Base-by-base conservation (phyloP, 441 rosid genomes). In the Euphorbia celastroides region DNA sequence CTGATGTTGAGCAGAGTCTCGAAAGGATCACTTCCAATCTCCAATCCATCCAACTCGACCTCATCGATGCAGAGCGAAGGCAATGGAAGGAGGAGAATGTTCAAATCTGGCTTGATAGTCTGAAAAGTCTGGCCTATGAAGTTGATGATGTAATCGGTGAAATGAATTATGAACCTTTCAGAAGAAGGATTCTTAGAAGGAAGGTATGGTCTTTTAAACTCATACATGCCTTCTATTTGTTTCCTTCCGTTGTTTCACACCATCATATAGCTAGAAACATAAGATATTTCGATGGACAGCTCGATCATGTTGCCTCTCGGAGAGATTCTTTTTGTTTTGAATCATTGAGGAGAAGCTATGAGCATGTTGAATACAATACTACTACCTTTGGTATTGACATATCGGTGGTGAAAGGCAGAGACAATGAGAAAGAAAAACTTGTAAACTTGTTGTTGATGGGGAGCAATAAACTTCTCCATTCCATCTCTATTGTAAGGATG, bases 21-120 rank as follows among this genome's bases (percentile, higher is more conserved):
- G 41, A 41, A 12, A 5, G 17, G 54, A 19, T 48, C 20, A 17
- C 20, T 14, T 3, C 1, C 7, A 48, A 13, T 48, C 54, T 48
- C 5, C 20, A 14, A 8, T 17, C 54, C 20, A 48, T 48, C 20
- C 2, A 48, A 17, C 20, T 9, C 19, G 54, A 16, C 20, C 19
- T 48, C 22, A 16, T 48, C 19, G 54, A 48, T 48, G 54, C 54
- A 62, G 68, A 1, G 61, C 31, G 50, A 70, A 81, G 84, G 86
- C 82, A 82, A 48, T 2, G 2, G 20, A 16, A n/a, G 54, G 54
- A 58, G 42, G 44, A 2, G 32, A 32, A 5, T 31, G 62, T 58
- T 11, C 17, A 27, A 13, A 41, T 25, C 10, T 57, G 61, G 61
- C 22, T 66, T 0, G 23, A 55, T 4, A 41, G n/a, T 41, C 56